These are phyloP conservation scores for Linnemannia schmuckeri DNA, from an alignment of 192 early-diverging fungal species.

Conservation along the genomic window DNA sequence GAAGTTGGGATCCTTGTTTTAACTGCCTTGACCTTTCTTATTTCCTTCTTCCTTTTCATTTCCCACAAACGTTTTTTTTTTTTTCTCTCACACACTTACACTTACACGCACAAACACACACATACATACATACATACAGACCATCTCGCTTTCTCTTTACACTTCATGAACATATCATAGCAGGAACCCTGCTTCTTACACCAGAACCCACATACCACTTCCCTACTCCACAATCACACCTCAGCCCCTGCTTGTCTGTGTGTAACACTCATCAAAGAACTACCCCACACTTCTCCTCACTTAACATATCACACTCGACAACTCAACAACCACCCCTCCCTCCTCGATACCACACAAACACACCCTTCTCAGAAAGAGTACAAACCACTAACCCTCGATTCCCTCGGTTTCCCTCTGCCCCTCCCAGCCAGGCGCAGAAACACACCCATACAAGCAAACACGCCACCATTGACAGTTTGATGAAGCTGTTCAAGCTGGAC, in stretches of 20 bases:
- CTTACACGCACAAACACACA: not conserved
- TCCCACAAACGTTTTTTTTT: not conserved
- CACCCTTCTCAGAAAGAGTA: not conserved
- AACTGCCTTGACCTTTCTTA: not conserved
- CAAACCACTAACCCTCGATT: not conserved
- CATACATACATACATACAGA: not conserved
- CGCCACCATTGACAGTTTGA: constrained; percentile 2
- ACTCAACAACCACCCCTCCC: not conserved
- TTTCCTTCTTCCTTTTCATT: not conserved
- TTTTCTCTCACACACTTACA: not conserved
- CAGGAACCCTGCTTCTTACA: not conserved
- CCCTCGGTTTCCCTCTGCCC: not conserved
- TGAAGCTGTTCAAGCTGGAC: constrained; percentile 51
- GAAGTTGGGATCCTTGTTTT: too few species aligned
- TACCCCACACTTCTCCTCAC: not conserved
- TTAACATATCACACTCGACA: not conserved
- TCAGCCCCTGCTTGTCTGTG: not conserved
- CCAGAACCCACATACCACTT: not conserved
- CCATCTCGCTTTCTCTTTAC: not conserved
- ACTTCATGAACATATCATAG: not conserved
- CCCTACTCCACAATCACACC: not conserved
- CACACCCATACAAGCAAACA: not conserved
- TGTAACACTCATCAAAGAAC: constrained; percentile 4
- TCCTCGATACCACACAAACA: not conserved
- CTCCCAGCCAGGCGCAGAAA: not conserved